Base-by-base conservation (phyloP, 2,329 filamentous ascomycete genomes). In the Aureobasidium musti region DNA sequence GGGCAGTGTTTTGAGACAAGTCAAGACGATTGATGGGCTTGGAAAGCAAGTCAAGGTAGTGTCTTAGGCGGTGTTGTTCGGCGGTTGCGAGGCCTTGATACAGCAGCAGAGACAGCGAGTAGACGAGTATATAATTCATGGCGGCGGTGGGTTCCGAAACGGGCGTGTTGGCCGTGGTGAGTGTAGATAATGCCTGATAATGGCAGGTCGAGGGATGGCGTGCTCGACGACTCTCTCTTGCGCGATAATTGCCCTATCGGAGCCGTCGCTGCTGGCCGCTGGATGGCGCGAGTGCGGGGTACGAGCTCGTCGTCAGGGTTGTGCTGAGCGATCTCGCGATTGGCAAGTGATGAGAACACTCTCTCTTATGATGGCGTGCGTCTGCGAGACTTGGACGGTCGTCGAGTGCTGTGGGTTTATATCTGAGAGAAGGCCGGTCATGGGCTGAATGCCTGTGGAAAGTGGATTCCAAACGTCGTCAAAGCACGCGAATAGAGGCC, bases 111-210 rank as follows among this genome's bases (percentile, higher is more conserved):
- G 69, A 68, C 37, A 71, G 69, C 41, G 69, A 69, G 63, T 70
- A 70, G 52, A 69, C n/a, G 17, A 69, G 68, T 64, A 71, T 68
- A 65, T 68, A 67, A 54, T 68, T 68, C 69, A 71, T 69, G 39
- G 14, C 41, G 52, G 21, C 49, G 23, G 30, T 28, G 10, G 33
- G 52, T 52, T n/a, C 41, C 41, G 30, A 37, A 39, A 28, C 49
- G 21, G 41, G 43, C 17, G 17, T 11, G 10, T 21, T 35, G 23
- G 28, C 23, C 17, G 28, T n/a, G n/a, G 30, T n/a, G 19, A 10
- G 21, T 8, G 39, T 30, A 19, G 41, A 43, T 30, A 57, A 52
- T 47, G 63, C 5, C 52, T 64, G 61, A n/a, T 13, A 41, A 26
- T 45, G 52, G 39, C 26, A 60, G 56, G 56, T n/a, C 17, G 52